A percentile compares a stretch with the other conserved stretches of the same genome.
Conservation (phyloP, 345 rosid species). For the Raphanus raphanistrum region DNA sequence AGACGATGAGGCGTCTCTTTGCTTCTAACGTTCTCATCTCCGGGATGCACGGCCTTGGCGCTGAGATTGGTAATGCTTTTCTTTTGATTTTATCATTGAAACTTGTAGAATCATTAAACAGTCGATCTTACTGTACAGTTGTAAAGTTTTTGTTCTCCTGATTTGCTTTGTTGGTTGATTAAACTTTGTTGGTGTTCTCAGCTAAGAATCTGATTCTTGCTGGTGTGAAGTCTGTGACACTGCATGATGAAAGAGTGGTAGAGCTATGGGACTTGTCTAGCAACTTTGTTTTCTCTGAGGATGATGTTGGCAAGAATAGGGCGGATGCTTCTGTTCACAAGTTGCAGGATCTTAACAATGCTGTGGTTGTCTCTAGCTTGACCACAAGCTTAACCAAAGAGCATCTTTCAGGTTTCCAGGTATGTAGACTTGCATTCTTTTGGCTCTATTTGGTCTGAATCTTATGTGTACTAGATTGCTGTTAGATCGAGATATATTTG, state of each 20-base stretch:
- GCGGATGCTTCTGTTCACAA: slow-evolving; percentile 94
- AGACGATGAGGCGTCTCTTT: slow-evolving; percentile 93
- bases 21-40: slow-evolving; percentile 87
- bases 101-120: not conserved
- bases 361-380: slow-evolving; percentile 49
- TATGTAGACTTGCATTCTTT: slow-evolving; percentile 23
- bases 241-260: not conserved
- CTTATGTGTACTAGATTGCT: not conserved
- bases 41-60: slow-evolving; percentile 94
- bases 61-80: slow-evolving; percentile 70
- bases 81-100: not conserved
- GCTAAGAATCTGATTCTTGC: not conserved
- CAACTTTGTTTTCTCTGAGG: slow-evolving; percentile 80
- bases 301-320: slow-evolving; percentile 87
- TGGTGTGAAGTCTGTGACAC: slow-evolving; percentile 1
- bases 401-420: slow-evolving; percentile 86
- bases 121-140: no score
- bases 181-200: slow-evolving; percentile 1
- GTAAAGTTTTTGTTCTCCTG: no score
- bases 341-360: slow-evolving; percentile 94
- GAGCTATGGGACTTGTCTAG: slow-evolving; percentile 94
- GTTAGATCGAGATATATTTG: not conserved
- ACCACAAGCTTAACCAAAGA: slow-evolving; percentile 58
- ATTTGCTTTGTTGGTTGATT: no score
- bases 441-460: not conserved